These are phyloP conservation scores for Neophaeococcomyces aloes DNA, from an alignment of 2,329 filamentous ascomycete species.

Conservation along the genomic window DNA sequence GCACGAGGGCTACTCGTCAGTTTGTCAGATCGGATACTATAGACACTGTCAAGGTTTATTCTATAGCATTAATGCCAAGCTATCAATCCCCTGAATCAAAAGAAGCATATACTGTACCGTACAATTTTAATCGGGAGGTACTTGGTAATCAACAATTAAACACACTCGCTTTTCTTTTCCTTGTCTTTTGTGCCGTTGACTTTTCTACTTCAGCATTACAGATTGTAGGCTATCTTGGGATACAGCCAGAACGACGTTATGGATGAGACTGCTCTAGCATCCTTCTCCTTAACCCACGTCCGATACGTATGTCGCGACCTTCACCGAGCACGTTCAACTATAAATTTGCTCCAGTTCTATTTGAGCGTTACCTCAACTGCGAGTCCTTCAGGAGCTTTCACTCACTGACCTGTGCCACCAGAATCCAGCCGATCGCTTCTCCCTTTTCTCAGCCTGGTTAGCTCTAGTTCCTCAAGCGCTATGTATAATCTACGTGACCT, in stretches of 20 bases:
- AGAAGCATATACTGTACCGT: too few species aligned
- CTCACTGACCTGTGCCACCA: slow-evolving; percentile 31
- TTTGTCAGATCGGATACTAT: too few species aligned
- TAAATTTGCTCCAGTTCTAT: neutral
- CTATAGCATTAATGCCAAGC: too few species aligned
- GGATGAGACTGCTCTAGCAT: slow-evolving; percentile 55
- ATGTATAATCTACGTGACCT: slow-evolving; percentile 77
- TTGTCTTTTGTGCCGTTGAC: too few species aligned
- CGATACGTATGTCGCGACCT: slow-evolving; percentile 60
- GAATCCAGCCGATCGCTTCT: slow-evolving; percentile 77
- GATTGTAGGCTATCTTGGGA: neutral
- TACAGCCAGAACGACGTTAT: slow-evolving; percentile 1
- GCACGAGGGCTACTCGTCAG: too few species aligned
- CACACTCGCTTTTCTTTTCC: too few species aligned
- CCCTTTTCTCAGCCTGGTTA: slow-evolving; percentile 83
- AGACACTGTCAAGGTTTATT: too few species aligned
- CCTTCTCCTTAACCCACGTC: slow-evolving; percentile 87
- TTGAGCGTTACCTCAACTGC: neutral
- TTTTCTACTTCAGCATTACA: neutral
- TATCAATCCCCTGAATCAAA: too few species aligned
- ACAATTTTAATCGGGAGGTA: too few species aligned
- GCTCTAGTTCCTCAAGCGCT: slow-evolving; percentile 87
- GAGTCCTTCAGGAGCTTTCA: too few species aligned
- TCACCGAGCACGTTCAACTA: neutral
- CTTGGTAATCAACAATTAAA: too few species aligned